Evolutionary conservation across 768 basidiomycete species (phyloP), one percentile per base, ranked within the genome.

Genomic region (Hydnum rufescens): DNA sequence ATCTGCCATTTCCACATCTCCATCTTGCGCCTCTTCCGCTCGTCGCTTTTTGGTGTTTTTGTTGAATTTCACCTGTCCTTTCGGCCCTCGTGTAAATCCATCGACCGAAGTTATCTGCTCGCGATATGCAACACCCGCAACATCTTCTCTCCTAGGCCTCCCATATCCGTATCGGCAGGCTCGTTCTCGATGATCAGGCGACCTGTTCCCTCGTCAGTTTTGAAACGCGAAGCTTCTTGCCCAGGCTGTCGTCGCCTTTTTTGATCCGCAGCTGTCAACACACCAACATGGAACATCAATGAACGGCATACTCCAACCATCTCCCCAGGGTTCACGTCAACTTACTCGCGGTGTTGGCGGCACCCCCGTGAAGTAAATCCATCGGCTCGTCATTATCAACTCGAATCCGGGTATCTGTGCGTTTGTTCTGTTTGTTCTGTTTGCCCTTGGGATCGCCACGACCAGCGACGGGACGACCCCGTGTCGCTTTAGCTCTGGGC

Each of bases 21-120:
- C 44, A n/a, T 65, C 68, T 31, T 62, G 64, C 54, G 71, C 72
- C 54, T 78, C 75, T 50, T 78, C 78, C 49, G 82, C 74, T 55
- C 89, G 68, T 54, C 89, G 78, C 65, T 93, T 90, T 66, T 92
- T 97, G 32, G 89, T 96, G 61, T 93, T 82, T 64, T 95, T 96
- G 70, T 95, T 87, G 68, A 97, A 96, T 65, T 88, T 92, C 62
- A 97, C 66, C 51, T 76, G 77, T 3, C 95, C 95, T 56, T 76
- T 78, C 1, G 78, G 70, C 23, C 87, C 85, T 28, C 92, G 77
- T 2, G 75, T 82, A 67, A 89, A 89, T 22, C 92, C 93, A 64
- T 96, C 93, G 23, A 77, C 78, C 4, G 87, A 89, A 5, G 79
- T 78, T 53, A 93, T 61, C 48, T 71, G 76, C 65, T 95, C 87